Evolutionary conservation across 768 basidiomycete genomes (phyloP).

Genomic region (Agaricus subrufescens): DNA sequence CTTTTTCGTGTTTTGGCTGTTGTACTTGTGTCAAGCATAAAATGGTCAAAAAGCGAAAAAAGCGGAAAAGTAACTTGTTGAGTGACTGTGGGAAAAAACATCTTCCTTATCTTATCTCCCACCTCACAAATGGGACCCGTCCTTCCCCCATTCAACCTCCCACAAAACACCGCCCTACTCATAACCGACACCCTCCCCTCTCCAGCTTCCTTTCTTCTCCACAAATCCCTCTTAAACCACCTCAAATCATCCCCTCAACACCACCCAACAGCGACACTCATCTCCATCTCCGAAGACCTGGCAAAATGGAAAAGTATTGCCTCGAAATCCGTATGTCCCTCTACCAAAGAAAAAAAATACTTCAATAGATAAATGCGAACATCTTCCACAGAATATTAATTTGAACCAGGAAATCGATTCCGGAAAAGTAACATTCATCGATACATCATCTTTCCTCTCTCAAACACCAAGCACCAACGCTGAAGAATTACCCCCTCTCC

Average conservation of each 20-base stretch:
- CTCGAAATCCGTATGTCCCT: constrained; percentile 53
- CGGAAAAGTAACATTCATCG: constrained; percentile 48
- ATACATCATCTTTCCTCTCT: constrained; percentile 35
- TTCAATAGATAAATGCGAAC: not conserved
- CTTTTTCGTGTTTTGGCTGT: too few relatives aligned
- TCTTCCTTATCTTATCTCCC: too few relatives aligned
- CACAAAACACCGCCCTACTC: constrained; percentile 48
- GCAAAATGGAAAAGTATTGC: constrained; percentile 61
- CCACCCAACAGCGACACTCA: constrained; percentile 34
- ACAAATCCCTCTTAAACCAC: constrained; percentile 45
- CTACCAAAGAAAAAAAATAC: not conserved
- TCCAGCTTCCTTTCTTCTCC: constrained; percentile 71
- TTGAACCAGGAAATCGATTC: constrained; percentile 30
- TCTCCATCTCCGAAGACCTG: constrained; percentile 55
- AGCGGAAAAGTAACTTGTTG: too few relatives aligned
- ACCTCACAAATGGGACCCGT: not conserved
- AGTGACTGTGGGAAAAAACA: too few relatives aligned
- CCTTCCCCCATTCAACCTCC: constrained; percentile 48
- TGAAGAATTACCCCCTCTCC: constrained; percentile 15
- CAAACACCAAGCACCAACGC: constrained; percentile 13
- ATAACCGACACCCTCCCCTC: constrained; percentile 69
- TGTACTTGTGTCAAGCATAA: too few relatives aligned
- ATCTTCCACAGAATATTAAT: constrained; percentile 30
- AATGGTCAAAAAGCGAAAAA: too few relatives aligned
- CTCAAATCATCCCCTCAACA: constrained; percentile 35